Evolutionary conservation across 768 basidiomycete genomes (phyloP), one percentile per base, ranked within the genome.

Genomic region (Pulveroboletus sp.): DNA sequence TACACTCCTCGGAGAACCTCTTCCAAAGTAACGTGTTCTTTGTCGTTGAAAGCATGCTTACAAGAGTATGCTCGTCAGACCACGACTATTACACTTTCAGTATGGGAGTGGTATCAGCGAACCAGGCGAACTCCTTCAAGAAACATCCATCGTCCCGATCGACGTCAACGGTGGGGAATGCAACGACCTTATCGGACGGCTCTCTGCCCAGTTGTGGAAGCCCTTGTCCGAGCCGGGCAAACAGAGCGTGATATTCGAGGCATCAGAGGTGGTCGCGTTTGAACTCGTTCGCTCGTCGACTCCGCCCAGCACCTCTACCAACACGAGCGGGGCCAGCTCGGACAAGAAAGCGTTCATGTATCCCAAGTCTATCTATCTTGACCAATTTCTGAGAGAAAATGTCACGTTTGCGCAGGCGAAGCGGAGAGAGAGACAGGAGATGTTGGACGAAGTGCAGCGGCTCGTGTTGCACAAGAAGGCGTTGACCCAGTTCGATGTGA

Each of bases 341-440:
- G 67, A 70, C 25, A 68, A 59, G 23, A 63, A 63, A 47, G 56
- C 55, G 5, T 84, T 90, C 54, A 64, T 62, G 13, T 92, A 77
- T 55, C 88, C 89, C 2, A 79, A 77, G 55, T 70, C 72, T 17
- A 70, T 92, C 40, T 89, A 80, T 61, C 70, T 91, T 39, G 90
- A 92, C 60, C 79, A 82, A 43, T 92, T 89, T 56, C 55, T 90
- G 53, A 72, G 72, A 41, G 73, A 75, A 42, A 88, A 87, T 35
- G 55, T 78, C 5, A 72, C 73, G 8, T 56, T 75, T 23, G 70
- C 75, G 12, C 63, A 65, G 13, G 57, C 60, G 39, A 74, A 72
- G 56, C 56, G 71, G 27, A 50, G 10, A 35, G 51, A 66, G 36
- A 70, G 67, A 56, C 62, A 66, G 12, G 68, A 74, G 23, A 72